phyloP scores from a whole-genome alignment of 805 yeast genomes.

The Candida sithepensis region DNA sequence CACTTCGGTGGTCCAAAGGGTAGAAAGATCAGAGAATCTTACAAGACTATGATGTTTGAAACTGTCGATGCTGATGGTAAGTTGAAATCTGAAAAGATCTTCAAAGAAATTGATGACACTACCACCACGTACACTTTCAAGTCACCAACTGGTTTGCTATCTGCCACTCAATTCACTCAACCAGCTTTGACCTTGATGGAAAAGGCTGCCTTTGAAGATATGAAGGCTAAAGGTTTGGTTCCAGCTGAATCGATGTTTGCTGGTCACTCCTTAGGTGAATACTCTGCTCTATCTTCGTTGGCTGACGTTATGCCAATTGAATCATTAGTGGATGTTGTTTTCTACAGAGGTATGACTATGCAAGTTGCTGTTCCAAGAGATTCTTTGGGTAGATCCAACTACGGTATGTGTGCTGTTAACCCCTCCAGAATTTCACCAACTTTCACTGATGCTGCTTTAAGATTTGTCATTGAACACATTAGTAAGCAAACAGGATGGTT shows the following conservation, averaged over 20 bases:
- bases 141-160: constrained; percentile 90
- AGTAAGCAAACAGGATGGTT: constrained; percentile 85
- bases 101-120: constrained; percentile 80
- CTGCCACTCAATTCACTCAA: constrained; percentile 99
- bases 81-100: constrained; percentile 87
- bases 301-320: constrained; percentile 99
- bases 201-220: constrained; percentile 97
- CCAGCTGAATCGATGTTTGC: constrained; percentile 94
- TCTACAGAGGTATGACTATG: constrained; percentile 99
- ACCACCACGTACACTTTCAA: constrained; percentile 85
- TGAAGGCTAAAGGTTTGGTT: constrained; percentile 92
- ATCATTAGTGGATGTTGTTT: constrained; percentile 93
- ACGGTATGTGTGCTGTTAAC: constrained; percentile 98
- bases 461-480: constrained; percentile 90
- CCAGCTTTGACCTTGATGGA: constrained; percentile 99
- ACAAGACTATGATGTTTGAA: constrained; percentile 96
- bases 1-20: constrained; percentile 99
- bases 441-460: constrained; percentile 88
- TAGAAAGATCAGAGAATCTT: constrained; percentile 89
- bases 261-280: constrained; percentile 99
- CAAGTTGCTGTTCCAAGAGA: constrained; percentile 99
- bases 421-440: constrained; percentile 89
- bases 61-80: constrained; percentile 82
- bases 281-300: constrained; percentile 93
- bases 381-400: constrained; percentile 89